Percentiles rank a stretch among this genome's conserved stretches.
Evolutionary conservation across 805 yeast genomes (phyloP).

Genomic region (Candida awuae): DNA sequence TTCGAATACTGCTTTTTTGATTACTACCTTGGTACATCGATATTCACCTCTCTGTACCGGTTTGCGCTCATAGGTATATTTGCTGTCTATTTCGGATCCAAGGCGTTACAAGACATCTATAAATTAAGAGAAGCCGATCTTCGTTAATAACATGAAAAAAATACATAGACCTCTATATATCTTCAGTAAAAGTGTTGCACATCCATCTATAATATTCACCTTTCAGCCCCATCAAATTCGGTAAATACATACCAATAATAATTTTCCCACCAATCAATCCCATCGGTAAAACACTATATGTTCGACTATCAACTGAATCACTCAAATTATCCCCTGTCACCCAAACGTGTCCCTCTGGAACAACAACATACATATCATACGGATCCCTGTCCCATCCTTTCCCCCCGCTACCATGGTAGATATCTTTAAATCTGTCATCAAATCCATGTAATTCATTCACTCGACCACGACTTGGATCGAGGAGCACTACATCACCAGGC

Average conservation of each 20-base stretch:
- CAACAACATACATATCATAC: slow-evolving; percentile 50
- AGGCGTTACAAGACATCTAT: slow-evolving; percentile 41
- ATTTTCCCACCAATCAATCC: slow-evolving; percentile 84
- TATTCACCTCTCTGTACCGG: slow-evolving; percentile 49
- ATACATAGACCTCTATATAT: background rate
- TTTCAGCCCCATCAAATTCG: slow-evolving; percentile 24
- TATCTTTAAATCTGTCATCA: slow-evolving; percentile 11
- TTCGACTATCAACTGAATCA: slow-evolving; percentile 81
- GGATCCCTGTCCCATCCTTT: slow-evolving; percentile 14
- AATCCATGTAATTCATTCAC: slow-evolving; percentile 24
- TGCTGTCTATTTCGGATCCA: slow-evolving; percentile 55
- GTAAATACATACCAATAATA: slow-evolving; percentile 56
- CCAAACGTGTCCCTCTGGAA: slow-evolving; percentile 96
- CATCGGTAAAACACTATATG: slow-evolving; percentile 85
- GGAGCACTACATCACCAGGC: slow-evolving; percentile 82
- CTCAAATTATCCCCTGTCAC: slow-evolving; percentile 90
- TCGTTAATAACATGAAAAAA: slow-evolving; percentile 7
- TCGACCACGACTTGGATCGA: slow-evolving; percentile 68
- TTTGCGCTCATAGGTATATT: slow-evolving; percentile 43
- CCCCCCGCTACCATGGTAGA: slow-evolving; percentile 10
- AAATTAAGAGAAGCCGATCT: slow-evolving; percentile 24
- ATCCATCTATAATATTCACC: slow-evolving; percentile 51
- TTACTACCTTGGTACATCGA: slow-evolving; percentile 52
- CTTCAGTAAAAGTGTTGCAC: slow-evolving; percentile 41
- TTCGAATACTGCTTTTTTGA: slow-evolving; percentile 47